These are phyloP conservation scores for Sugiyamaella mastotermitis DNA, from an alignment of 805 yeast species.

Conservation along the genomic window DNA sequence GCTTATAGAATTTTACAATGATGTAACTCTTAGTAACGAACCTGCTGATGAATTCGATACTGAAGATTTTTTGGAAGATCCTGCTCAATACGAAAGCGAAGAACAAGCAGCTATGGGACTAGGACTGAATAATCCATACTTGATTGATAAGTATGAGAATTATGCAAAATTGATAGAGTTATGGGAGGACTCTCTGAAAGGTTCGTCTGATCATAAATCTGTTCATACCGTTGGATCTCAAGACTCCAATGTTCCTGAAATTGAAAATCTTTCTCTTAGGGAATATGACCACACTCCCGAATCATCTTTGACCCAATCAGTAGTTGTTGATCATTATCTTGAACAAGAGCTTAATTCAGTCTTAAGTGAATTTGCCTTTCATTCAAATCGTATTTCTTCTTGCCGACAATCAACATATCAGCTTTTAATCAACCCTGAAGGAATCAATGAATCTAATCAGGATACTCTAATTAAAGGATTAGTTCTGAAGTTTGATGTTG, in stretches of 20 bases:
- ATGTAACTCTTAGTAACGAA: conserved; percentile 40
- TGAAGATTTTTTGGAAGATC: conserved; percentile 3
- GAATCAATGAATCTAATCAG: conserved; percentile 3
- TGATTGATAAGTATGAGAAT: conserved; percentile 30
- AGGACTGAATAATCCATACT: conserved; percentile 29
- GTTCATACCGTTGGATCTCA: too few species aligned
- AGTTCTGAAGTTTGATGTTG: conserved; percentile 7
- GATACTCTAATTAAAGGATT: conserved; percentile 5
- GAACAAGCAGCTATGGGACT: conserved; percentile 19
- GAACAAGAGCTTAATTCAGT: too few species aligned
- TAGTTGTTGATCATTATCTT: too few species aligned
- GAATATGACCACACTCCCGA: too few species aligned
- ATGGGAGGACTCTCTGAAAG: conserved; percentile 20
- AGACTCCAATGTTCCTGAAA: too few species aligned
- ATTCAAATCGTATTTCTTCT: too few species aligned
- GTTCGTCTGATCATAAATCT: conserved; percentile 1
- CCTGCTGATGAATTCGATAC: conserved; percentile 3
- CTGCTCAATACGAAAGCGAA: not conserved
- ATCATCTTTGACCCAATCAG: too few species aligned
- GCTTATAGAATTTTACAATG: conserved; percentile 62
- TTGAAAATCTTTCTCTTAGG: too few species aligned
- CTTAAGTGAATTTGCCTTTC: too few species aligned
- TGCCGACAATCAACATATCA: too few species aligned
- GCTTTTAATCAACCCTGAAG: conserved; percentile 5
- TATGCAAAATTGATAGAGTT: conserved; percentile 27